phyloP scores from a whole-genome alignment of 192 early-diverging fungal species.

The Coemansia sp. region DNA sequence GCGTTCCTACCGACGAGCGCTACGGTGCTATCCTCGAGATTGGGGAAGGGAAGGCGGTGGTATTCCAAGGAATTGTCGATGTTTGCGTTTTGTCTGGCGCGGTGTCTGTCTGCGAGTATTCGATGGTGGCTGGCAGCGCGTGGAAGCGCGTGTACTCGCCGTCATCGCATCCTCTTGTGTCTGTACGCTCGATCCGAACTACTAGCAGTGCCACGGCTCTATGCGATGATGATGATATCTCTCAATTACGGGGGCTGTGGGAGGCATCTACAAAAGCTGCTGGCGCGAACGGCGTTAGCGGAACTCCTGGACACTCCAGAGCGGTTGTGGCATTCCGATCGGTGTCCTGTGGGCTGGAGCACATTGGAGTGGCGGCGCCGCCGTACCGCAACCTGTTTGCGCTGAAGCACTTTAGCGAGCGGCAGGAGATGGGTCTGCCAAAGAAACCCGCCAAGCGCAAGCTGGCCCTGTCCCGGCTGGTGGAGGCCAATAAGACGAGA shows the following conservation, averaged over 20 bases:
- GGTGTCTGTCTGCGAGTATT: conserved; percentile 30
- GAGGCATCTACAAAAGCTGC: background rate
- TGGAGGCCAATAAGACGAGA: conserved; percentile 9
- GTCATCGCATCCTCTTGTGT: conserved; percentile 41
- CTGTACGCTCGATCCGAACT: background rate
- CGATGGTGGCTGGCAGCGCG: background rate
- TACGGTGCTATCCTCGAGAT: conserved; percentile 30
- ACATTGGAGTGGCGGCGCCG: conserved; percentile 33
- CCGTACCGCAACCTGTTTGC: conserved; percentile 31
- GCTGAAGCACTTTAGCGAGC: conserved; percentile 17
- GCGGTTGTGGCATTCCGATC: conserved; percentile 31
- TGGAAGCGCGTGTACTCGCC: conserved; percentile 54
- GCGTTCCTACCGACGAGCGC: conserved; percentile 3
- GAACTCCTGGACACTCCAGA: background rate
- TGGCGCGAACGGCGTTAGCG: background rate
- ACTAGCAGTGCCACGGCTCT: background rate
- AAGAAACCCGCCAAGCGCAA: conserved; percentile 23
- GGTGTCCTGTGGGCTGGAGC: conserved; percentile 38
- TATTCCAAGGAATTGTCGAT: conserved; percentile 45
- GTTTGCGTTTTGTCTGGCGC: conserved; percentile 35
- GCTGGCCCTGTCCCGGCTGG: conserved; percentile 5
- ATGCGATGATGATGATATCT: background rate
- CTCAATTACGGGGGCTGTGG: conserved; percentile 26
- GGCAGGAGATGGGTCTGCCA: conserved; percentile 6
- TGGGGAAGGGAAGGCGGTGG: conserved; percentile 12